Conservation (phyloP, 129 eudicot species). For the Arctium minus region DNA sequence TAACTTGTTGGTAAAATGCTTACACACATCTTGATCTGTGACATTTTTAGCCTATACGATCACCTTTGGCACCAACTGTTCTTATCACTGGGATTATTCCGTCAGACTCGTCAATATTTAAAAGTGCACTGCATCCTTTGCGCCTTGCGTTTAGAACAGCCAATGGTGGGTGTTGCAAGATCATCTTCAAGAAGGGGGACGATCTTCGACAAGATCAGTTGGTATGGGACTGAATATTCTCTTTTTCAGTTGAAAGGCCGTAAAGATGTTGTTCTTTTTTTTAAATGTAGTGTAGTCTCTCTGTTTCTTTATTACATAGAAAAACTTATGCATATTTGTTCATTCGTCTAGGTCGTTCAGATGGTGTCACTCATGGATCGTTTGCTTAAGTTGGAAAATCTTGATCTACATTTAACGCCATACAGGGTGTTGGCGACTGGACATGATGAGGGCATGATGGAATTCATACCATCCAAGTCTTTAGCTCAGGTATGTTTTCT, state of each 20-base stretch:
- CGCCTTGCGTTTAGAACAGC: constrained; percentile 88
- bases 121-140: constrained; percentile 86
- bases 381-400: constrained; percentile 91
- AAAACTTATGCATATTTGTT: neutral
- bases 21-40: constrained; percentile 17
- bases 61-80: constrained; percentile 85
- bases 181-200: constrained; percentile 96
- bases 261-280: neutral
- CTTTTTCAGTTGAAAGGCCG: neutral
- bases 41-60: constrained; percentile 78
- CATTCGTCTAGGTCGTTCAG: constrained; percentile 70
- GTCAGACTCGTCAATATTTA: constrained; percentile 85
- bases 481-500: constrained; percentile 73
- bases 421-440: constrained; percentile 98
- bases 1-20: neutral
- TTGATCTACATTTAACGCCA: constrained; percentile 93
- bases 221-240: constrained; percentile 38
- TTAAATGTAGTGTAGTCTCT: no score
- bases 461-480: constrained; percentile 94
- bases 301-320: neutral
- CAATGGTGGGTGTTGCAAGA: constrained; percentile 77
- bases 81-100: constrained; percentile 97
- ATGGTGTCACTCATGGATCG: constrained; percentile 99
- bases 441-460: constrained; percentile 98
- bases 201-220: constrained; percentile 99